Conservation (phyloP, 129 eudicot species). For the Heracleum sosnowskyi region DNA sequence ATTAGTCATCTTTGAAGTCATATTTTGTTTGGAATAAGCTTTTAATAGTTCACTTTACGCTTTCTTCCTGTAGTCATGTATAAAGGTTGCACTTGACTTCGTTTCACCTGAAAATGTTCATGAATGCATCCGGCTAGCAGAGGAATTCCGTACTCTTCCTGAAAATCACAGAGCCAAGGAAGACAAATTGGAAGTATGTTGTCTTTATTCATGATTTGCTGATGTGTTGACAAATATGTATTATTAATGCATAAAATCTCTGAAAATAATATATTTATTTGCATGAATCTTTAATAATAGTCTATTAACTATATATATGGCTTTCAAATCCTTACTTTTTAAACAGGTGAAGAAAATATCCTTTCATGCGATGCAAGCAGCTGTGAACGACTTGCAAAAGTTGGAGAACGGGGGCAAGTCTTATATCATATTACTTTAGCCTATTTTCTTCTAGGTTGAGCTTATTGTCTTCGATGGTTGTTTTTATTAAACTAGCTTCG, state of each 20-base stretch:
- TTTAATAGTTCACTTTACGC: neutral
- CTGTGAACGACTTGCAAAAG: slow-evolving; percentile 11
- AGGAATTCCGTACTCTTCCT: slow-evolving; percentile 21
- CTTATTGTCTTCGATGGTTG: neutral
- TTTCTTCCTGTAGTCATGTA: slow-evolving; percentile 22
- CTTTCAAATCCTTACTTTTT: neutral
- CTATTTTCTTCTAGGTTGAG: neutral
- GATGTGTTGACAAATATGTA: neutral
- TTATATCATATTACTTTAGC: neutral
- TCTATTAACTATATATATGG: neutral
- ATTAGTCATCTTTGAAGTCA: neutral
- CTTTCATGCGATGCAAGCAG: slow-evolving; percentile 37
- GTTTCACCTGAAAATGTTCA: slow-evolving; percentile 27
- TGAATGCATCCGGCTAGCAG: slow-evolving; percentile 23
- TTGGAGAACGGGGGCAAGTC: neutral
- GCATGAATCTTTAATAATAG: neutral
- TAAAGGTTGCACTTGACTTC: slow-evolving; percentile 25
- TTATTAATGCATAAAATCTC: neutral
- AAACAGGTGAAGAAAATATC: slow-evolving; percentile 48
- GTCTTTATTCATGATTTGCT: neutral
- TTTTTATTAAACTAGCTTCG: neutral
- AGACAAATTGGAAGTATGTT: slow-evolving; percentile 19
- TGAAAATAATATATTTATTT: neutral
- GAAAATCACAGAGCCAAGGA: slow-evolving; percentile 25
- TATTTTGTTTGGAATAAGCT: neutral